Evolutionary conservation across 768 basidiomycete genomes (phyloP), one percentile per base, ranked within the genome.

Genomic region (Lyophyllum decastes): DNA sequence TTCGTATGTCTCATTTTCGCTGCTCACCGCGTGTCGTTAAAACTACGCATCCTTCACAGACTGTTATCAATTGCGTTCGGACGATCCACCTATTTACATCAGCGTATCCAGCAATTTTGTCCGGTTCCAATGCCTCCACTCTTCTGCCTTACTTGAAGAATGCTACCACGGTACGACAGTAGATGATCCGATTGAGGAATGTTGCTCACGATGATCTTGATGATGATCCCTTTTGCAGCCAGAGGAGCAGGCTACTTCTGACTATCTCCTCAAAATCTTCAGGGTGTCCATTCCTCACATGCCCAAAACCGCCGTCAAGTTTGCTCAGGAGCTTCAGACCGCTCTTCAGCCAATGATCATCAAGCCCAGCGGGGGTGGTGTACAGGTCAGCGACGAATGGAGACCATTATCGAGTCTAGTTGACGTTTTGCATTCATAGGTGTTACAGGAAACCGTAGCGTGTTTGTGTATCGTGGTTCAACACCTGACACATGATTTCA

Each of bases 111-210:
- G 81, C 86, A 4, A 81, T 96, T 26, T 79, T 99, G n/a, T 90
- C 93, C 24, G 87, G 88, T 4, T 77, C 83, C 0, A 90, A 92
- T 59, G 97, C 95, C 0, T 87, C 87, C 1, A 91, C 90, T 0
- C 78, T 99, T 4, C 77, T 98, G 2, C 94, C 95, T 0, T 98
- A 98, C 69, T 78, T 99, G 49, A 94, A 94, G 70, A 90, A 87
- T 61, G 85, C 90, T 0, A 81, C 82, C 4, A 86, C 87, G 16
- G 94, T 95, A 68, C 33, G 46, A 10, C 30, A 10, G 30, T n/a
- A 26, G 24, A 24, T 27, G 21, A 51, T 40, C 34, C 16, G 2
- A 52, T 35, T 16, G 27, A 38, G 52, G 21, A 5, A 30, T 52
- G 8, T 47, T 60, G 22, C 43, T 58, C 2, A 55, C 17, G 17